Percentiles rank a stretch among this genome's conserved stretches.
Evolutionary conservation across 2,329 filamentous ascomycete genomes (phyloP).

Genomic region (Aspergillus fijiensis): DNA sequence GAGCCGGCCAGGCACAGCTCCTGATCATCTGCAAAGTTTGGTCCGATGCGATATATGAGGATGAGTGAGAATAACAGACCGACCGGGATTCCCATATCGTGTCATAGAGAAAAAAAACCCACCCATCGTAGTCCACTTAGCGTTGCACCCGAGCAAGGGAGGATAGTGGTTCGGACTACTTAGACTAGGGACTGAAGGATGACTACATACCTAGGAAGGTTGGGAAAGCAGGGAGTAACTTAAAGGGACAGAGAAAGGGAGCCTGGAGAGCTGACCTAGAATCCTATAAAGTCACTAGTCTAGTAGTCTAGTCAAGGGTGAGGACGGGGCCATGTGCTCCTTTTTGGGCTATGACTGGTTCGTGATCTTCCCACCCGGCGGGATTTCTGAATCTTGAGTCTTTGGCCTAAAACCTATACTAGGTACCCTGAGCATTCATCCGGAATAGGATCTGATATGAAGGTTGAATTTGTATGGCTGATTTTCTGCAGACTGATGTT

Average conservation of each 20-base stretch:
- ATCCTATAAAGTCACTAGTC: not conserved
- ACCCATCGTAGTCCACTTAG: not conserved
- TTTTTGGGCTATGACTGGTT: slow-evolving; percentile 6
- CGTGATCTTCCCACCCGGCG: not conserved
- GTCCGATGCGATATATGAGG: not conserved
- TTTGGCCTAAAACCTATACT: not conserved
- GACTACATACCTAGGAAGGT: not conserved
- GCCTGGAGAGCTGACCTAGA: not conserved
- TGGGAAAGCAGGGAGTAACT: not conserved
- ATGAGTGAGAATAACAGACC: not conserved
- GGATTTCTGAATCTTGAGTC: not conserved
- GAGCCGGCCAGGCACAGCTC: not conserved
- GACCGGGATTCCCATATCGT: not conserved
- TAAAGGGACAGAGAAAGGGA: not conserved
- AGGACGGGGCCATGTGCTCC: slow-evolving; percentile 6
- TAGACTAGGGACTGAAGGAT: not conserved
- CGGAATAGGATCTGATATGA: not conserved
- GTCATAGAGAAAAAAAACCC: not conserved
- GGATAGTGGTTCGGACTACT: not conserved
- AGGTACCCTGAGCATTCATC: not conserved
- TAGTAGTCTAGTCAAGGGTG: not conserved
- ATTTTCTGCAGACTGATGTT: not conserved
- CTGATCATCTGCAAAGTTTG: not conserved
- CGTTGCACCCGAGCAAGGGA: not conserved
- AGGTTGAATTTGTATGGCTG: not conserved